Base-by-base conservation (phyloP, 2,329 filamentous ascomycete genomes). In the Sarocladium kiliense region DNA sequence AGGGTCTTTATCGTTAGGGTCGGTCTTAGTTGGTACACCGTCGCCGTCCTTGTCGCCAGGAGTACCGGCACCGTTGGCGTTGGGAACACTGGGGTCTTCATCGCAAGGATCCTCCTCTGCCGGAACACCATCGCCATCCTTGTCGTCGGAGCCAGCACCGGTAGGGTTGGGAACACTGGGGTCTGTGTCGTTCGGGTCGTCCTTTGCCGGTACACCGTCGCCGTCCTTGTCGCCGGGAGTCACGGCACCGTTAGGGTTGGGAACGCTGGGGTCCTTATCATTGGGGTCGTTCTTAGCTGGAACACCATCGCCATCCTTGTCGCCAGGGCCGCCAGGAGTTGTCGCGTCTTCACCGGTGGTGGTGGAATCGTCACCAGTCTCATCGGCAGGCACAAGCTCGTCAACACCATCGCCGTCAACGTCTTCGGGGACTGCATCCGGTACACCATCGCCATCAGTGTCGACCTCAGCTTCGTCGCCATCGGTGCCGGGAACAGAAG, bases 331-430 rank as follows among this genome's bases (percentile, higher is more conserved):
- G 6, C 23, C 44, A 47, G 44, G 21, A 4, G 23, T 47, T 21
- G 44, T 26, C 14, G 23, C 14, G 21, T 18, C 25, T 3, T 14
- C 12, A 23, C 25, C 41, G 23, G 18, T 18, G 18, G 18, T 11
- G 21, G 18, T 25, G 16, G 41, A 7, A 44, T 9, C 21, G 7
- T 25, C 41, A 9, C 9, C 25, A 47, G 44, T 23, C 7, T 47
- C 44, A 18, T 47, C 25, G 10, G 4, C 44, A 3, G 44, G 44
- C 7, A 47, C 44, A 27, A 47, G 44, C 25, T 47, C 44, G 25
- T 47, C 44, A 6, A 47, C 44, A 30, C 44, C 44, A n/a, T 47
- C 44, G 25, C 44, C 44, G n/a, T 47, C 44, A 14, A 47, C 44
- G 27, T 47, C 44, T 23, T 47, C 44, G 16, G 44, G 44, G 21